Base-by-base conservation (phyloP, 1,284 basidiomycete species). In the Microbotryum intermedium region DNA sequence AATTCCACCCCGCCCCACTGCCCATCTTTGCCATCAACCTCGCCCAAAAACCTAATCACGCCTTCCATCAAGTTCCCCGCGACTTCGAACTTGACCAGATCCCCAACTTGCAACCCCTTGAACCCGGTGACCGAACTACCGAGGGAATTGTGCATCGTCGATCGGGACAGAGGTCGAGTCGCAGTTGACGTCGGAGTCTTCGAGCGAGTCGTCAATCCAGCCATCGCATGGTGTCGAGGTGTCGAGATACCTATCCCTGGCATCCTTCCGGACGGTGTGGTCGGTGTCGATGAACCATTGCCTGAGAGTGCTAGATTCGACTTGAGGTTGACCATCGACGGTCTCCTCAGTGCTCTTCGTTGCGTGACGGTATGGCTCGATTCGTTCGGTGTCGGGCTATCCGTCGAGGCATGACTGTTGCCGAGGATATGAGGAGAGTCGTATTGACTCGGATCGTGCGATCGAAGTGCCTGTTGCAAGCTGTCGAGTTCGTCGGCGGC, bases 1-100 rank as follows among this genome's bases (percentile, higher is more conserved):
- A 97, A 79, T 74, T 94, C 89, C 20, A 97, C 88, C 30, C 91
- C 91, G 28, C 89, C 91, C 87, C 88, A 97, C 18, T 84, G 76
- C 6, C 91, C 92, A 6, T 82, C 79, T 74, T 94, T 94, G 51
- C 86, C 88, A 23, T 87, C 84, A 57, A 92, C 91, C 66, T 83
- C 81, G 2, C 91, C 91, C 18, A 91, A 65, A 74, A 84, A 95
- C 63, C 83, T 78, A 57, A 95, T 74, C 6, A 77, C 82, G 13
- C 91, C 92, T 72, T 93, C 90, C 73, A 86, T 89, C 1, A 21
- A 20, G 13, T 62, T 76, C 71, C 87, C 87, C 46, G 90, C 80
- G 13, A 84, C 86, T 68, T 90, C 88, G 50, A 94, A 86, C 61
- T 87, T 79, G 28, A 94, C 90, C 65, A 79, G 81, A 70, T 91